These are phyloP conservation scores for Calycina marina DNA, from an alignment of 2,329 filamentous ascomycete species.

Conservation along the genomic window DNA sequence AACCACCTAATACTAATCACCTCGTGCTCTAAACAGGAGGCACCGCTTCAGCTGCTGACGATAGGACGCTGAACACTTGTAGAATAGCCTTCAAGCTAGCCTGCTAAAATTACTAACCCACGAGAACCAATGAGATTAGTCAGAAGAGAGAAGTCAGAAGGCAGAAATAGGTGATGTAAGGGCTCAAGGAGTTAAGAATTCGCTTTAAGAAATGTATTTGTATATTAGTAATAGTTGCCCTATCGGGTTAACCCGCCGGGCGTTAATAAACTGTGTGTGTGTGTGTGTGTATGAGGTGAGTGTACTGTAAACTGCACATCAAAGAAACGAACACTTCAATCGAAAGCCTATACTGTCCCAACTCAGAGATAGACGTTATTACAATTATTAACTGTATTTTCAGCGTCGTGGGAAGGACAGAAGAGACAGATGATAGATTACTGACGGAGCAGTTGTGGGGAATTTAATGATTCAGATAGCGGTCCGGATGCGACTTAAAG, in stretches of 20 bases:
- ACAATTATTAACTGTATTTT: too few species aligned
- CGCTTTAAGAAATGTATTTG: conserved; percentile 1
- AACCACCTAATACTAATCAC: background rate
- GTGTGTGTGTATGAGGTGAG: too few species aligned
- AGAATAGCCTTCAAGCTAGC: conserved; percentile 1
- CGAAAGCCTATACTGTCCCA: too few species aligned
- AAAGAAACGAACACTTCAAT: too few species aligned
- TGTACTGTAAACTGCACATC: too few species aligned
- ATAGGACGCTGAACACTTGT: conserved; percentile 1
- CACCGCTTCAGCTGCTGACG: conserved; percentile 1
- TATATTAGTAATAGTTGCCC: conserved; percentile 3
- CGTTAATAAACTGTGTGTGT: conserved; percentile 3
- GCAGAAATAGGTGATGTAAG: background rate
- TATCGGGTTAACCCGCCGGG: conserved; percentile 1
- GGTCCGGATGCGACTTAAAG: too few species aligned
- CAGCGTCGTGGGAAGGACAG: too few species aligned
- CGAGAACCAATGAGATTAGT: background rate
- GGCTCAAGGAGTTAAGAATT: background rate
- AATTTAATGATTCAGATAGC: too few species aligned
- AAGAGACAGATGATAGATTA: too few species aligned
- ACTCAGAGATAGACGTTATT: too few species aligned
- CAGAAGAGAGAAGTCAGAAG: conserved; percentile 1
- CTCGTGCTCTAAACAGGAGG: background rate
- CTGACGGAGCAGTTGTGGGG: too few species aligned
- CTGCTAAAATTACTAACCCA: conserved; percentile 1